Conservation (phyloP, 2,329 filamentous ascomycete species). For the Botryotinia convoluta region DNA sequence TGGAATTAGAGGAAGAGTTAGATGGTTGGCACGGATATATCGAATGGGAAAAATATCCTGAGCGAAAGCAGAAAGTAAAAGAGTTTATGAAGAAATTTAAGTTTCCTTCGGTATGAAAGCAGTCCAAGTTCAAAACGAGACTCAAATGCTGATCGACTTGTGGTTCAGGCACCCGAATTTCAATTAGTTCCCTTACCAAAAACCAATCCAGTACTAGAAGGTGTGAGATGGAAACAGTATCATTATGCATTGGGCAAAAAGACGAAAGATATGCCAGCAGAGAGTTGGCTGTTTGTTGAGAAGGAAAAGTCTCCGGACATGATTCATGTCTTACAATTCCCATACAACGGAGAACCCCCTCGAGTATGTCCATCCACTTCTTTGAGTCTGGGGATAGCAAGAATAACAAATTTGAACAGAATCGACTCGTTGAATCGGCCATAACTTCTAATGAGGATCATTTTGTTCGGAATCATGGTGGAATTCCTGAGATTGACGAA, state of each 20-base stretch:
- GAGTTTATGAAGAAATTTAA: slow-evolving; percentile 52
- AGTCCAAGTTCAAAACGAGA: background rate
- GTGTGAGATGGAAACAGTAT: slow-evolving; percentile 57
- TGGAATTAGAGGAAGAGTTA: slow-evolving; percentile 16
- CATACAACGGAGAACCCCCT: slow-evolving; percentile 62
- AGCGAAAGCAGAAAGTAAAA: slow-evolving; percentile 60
- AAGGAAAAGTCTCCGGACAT: slow-evolving; percentile 59
- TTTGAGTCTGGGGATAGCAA: background rate
- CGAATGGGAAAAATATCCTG: slow-evolving; percentile 68
- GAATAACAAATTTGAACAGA: slow-evolving; percentile 7
- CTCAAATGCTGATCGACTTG: background rate
- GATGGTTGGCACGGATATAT: slow-evolving; percentile 47
- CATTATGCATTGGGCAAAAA: slow-evolving; percentile 52
- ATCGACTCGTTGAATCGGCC: slow-evolving; percentile 49
- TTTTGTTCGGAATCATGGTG: slow-evolving; percentile 71
- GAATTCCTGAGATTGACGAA: slow-evolving; percentile 63
- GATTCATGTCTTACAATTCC: slow-evolving; percentile 61
- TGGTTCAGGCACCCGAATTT: slow-evolving; percentile 47
- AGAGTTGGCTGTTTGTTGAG: slow-evolving; percentile 55
- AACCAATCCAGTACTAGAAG: slow-evolving; percentile 57
- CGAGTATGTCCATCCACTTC: slow-evolving; percentile 32
- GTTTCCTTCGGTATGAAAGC: slow-evolving; percentile 42
- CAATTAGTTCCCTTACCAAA: slow-evolving; percentile 54
- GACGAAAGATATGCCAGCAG: slow-evolving; percentile 50
- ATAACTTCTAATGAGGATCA: slow-evolving; percentile 62